phyloP scores from a whole-genome alignment of 371 early-diverging fungal species.

The Circinella minor region DNA sequence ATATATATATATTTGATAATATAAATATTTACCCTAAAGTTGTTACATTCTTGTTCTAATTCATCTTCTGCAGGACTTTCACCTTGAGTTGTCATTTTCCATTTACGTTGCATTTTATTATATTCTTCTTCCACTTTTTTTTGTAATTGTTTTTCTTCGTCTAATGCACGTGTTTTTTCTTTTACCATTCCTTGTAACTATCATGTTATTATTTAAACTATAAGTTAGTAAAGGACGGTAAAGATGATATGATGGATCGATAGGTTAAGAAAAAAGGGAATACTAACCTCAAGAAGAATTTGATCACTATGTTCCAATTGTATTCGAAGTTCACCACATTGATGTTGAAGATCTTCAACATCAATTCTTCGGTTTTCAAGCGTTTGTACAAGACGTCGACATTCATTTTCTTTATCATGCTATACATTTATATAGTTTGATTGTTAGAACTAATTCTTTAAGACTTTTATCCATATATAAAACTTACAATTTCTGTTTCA shows the following conservation, averaged over 20 bases:
- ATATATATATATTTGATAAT: too few species aligned
- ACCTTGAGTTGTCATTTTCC: conserved; percentile 36
- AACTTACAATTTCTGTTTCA: conserved; percentile 37
- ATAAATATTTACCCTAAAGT: conserved; percentile 37
- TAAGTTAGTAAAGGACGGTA: too few species aligned
- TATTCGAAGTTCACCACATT: conserved; percentile 32
- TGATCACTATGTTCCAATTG: conserved; percentile 26
- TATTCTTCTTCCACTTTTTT: conserved; percentile 61
- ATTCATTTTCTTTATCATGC: conserved; percentile 46
- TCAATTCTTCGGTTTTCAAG: conserved; percentile 55
- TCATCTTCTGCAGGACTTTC: conserved; percentile 43
- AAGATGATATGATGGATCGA: not conserved
- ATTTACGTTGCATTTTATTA: conserved; percentile 57
- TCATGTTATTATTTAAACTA: not conserved
- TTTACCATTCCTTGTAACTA: conserved; percentile 59
- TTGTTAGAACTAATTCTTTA: not conserved
- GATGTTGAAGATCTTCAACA: conserved; percentile 47
- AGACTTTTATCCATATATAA: not conserved
- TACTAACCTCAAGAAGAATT: conserved; percentile 13
- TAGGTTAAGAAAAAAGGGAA: not conserved
- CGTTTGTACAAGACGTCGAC: conserved; percentile 48
- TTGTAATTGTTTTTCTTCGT: conserved; percentile 60
- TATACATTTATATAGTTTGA: not conserved
- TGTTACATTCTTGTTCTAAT: conserved; percentile 42
- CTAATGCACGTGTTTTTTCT: conserved; percentile 60